Evolutionary conservation across 1,139 yeast species (phyloP).

Genomic region (Pichia cactophila): DNA sequence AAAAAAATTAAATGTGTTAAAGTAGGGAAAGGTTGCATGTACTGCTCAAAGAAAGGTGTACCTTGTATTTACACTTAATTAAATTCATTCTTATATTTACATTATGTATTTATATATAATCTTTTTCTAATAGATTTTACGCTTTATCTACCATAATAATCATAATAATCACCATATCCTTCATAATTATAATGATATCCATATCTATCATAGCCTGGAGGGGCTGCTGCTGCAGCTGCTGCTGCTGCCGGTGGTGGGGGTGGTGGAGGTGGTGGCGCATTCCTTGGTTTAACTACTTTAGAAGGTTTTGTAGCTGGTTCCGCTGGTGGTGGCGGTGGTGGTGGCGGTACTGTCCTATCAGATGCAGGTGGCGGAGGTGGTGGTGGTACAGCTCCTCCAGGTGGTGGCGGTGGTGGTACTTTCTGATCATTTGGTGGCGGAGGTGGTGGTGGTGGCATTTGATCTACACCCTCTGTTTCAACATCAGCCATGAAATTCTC

Average conservation of each 20-base stretch:
- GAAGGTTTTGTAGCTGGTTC: not conserved
- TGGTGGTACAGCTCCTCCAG: constrained; percentile 1
- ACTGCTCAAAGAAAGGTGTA: constrained; percentile 23
- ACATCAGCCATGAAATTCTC: constrained; percentile 46
- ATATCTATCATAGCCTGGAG: not conserved
- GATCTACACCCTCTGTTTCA: constrained; percentile 22
- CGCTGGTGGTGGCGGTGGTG: not conserved
- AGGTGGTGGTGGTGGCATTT: not conserved
- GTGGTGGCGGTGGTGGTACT: constrained; percentile 8
- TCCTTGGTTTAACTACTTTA: not conserved
- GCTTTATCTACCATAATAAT: not conserved
- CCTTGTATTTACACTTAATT: not conserved
- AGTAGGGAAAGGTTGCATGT: constrained; percentile 19
- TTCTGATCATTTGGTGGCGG: constrained; percentile 10
- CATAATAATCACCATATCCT: not conserved
- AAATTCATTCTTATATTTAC: not conserved
- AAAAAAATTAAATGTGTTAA: constrained; percentile 29
- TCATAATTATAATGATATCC: not conserved
- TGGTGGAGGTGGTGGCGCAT: not conserved
- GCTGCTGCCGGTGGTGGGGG: constrained; percentile 6
- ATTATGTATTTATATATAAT: not conserved
- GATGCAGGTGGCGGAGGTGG: not conserved
- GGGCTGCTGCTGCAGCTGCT: constrained; percentile 1
- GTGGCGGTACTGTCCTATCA: not conserved
- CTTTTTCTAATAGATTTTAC: not conserved